Evolutionary conservation across 805 yeast species (phyloP).

Genomic region (Saturnispora besseyi): DNA sequence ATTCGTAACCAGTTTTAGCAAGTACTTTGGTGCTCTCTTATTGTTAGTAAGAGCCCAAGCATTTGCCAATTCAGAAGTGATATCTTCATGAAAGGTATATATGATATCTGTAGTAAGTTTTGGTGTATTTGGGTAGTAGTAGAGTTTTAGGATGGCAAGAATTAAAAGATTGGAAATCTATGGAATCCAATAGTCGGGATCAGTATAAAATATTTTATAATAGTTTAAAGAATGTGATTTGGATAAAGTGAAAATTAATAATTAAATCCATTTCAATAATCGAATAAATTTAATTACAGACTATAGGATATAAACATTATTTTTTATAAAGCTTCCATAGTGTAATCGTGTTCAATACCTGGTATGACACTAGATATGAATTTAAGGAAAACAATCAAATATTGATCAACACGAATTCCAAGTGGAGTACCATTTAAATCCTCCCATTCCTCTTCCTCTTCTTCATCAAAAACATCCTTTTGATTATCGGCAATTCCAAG

Average conservation of each 20-base stretch:
- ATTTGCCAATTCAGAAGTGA: neutral
- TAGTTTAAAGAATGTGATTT: neutral
- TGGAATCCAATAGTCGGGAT: neutral
- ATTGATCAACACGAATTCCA: constrained; percentile 80
- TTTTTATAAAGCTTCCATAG: constrained; percentile 82
- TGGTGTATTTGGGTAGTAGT: neutral
- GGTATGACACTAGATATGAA: constrained; percentile 97
- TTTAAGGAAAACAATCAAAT: constrained; percentile 79
- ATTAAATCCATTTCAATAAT: neutral
- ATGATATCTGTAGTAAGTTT: neutral
- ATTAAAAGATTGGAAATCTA: neutral
- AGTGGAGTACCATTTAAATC: constrained; percentile 14
- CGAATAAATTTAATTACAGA: neutral
- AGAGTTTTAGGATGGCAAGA: neutral
- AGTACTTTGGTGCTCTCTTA: neutral
- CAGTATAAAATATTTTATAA: neutral
- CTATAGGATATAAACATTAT: neutral
- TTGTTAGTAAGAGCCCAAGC: neutral
- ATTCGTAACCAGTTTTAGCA: no score
- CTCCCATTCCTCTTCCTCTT: constrained; percentile 20
- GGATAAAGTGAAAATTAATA: neutral
- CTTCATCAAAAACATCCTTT: constrained; percentile 9
- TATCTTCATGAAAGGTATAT: neutral
- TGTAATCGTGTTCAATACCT: constrained; percentile 93
- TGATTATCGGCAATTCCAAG: constrained; percentile 36